Conservation (phyloP, 331 rosid genomes). For the Malus hybrid region DNA sequence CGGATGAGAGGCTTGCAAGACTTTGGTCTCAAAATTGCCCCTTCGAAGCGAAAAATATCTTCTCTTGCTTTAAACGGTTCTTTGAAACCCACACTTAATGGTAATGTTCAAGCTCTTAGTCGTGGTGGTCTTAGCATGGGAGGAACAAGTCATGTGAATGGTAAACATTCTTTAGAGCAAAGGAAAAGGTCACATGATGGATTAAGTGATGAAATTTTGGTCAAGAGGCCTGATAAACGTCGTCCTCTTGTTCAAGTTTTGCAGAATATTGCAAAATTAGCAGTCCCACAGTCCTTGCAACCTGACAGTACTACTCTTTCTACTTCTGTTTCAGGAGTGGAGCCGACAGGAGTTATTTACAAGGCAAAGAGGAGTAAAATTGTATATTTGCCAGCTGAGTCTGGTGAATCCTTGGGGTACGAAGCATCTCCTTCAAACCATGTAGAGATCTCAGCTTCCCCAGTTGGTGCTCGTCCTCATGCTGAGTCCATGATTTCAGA, state of each 20-base stretch:
- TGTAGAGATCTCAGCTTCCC: slow-evolving; percentile 48
- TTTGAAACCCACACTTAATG: slow-evolving; percentile 34
- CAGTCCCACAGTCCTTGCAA: slow-evolving; percentile 17
- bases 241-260: slow-evolving; percentile 24
- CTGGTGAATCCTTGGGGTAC: slow-evolving; percentile 70
- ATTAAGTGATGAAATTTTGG: slow-evolving; percentile 23
- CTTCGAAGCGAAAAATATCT: slow-evolving; percentile 35
- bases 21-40: slow-evolving; percentile 36
- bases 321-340: slow-evolving; percentile 49
- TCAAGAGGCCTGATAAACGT: slow-evolving; percentile 14
- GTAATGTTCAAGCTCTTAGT: slow-evolving; percentile 27
- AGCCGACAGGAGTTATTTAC: slow-evolving; percentile 37
- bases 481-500: slow-evolving; percentile 55
- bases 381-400: slow-evolving; percentile 57
- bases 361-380: slow-evolving; percentile 69
- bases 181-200: slow-evolving; percentile 27
- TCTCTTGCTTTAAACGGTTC: slow-evolving; percentile 37
- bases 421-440: slow-evolving; percentile 45
- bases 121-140: slow-evolving; percentile 30
- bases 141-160: slow-evolving; percentile 27
- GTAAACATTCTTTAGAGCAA: slow-evolving; percentile 26
- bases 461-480: slow-evolving; percentile 33
- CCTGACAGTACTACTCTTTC: slow-evolving; percentile 29
- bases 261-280: slow-evolving; percentile 21
- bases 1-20: slow-evolving; percentile 67